Evolutionary conservation across 164 flowering plant genomes (phyloP), one percentile per base, ranked within the genome.

Genomic region (Euptelea pleiosperma): DNA sequence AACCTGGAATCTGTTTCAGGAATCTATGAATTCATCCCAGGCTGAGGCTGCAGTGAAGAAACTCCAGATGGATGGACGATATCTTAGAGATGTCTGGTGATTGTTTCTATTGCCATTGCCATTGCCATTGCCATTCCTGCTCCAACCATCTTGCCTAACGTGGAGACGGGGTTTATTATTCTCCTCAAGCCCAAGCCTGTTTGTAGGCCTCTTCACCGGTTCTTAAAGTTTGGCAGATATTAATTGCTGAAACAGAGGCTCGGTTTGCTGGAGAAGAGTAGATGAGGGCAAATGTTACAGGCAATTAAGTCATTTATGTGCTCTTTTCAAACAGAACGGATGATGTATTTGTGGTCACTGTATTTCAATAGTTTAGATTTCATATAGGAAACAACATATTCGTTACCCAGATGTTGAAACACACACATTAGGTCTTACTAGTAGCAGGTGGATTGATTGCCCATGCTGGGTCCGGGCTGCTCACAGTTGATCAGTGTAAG

Each of bases 71-170:
- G 82, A 77, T 6, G 86, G 88, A 30, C 62, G 94, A 14, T 84
- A 84, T 65, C 83, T 87, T 2, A 63, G 94, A 58, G 94, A 86
- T 62, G 88, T 86, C 19, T 86, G 94, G 94, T 86, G 76, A 83
- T 65, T 18, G 25, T 5, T 36, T 31, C 26, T 7, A 3, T 11
- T 22, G 15, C 52, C 7, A 8, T 19, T 25, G 15, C n/a, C n/a
- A n/a, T 54, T 19, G 19, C 26, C 25, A 1, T 24, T 6, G 57
- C 50, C n/a, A n/a, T 51, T 30, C 40, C 33, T 42, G 30, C 12
- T 31, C 18, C 24, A 36, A 34, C 29, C 3, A 2, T 11, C 22
- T 18, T 44, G 25, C 43, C 8, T 6, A 19, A 6, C 28, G 18
- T 48, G 52, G 16, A 31, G 16, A 48, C 8, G n/a, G 8, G n/a